Percentiles rank a stretch among this genome's conserved stretches.
Evolutionary conservation across 2,329 filamentous ascomycete genomes (phyloP).

Genomic region (Ceratocystis lukuohia): DNA sequence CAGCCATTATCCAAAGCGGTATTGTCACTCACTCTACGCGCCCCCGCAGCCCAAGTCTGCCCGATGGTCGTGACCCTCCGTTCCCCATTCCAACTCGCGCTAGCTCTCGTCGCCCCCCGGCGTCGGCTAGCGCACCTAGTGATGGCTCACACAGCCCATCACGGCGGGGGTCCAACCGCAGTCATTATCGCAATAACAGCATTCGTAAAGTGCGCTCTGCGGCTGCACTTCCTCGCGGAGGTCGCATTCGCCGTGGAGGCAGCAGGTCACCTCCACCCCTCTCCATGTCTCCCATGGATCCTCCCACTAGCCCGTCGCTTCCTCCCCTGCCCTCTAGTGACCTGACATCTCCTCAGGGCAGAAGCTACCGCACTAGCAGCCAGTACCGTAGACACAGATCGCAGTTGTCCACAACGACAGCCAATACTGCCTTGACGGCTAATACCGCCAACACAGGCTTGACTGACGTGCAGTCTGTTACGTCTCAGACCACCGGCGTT

Average conservation of each 20-base stretch:
- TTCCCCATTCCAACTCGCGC: slow-evolving; percentile 84
- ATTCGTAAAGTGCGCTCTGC: slow-evolving; percentile 79
- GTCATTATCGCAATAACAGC: slow-evolving; percentile 44
- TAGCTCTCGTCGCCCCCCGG: slow-evolving; percentile 64
- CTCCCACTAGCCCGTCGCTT: slow-evolving; percentile 55
- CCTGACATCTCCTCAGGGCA: slow-evolving; percentile 44
- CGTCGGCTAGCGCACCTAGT: slow-evolving; percentile 49
- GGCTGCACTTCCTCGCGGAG: slow-evolving; percentile 49
- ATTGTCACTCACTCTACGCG: slow-evolving; percentile 49
- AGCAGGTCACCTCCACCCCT: slow-evolving; percentile 53
- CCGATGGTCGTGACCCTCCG: slow-evolving; percentile 53
- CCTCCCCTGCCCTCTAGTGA: slow-evolving; percentile 55
- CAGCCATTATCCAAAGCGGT: slow-evolving; percentile 68
- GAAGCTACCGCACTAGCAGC: slow-evolving; percentile 22
- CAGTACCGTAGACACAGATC: slow-evolving; percentile 38
- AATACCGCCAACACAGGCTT: slow-evolving; percentile 32
- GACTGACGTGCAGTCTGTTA: slow-evolving; percentile 34
- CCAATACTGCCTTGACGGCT: slow-evolving; percentile 33
- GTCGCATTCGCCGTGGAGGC: slow-evolving; percentile 32
- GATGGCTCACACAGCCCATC: slow-evolving; percentile 72
- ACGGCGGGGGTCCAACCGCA: slow-evolving; percentile 37
- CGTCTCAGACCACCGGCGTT: slow-evolving; percentile 60
- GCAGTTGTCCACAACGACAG: slow-evolving; percentile 48
- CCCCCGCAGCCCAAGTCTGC: slow-evolving; percentile 51
- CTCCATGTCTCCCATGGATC: slow-evolving; percentile 49